Evolutionary conservation across 345 rosid genomes (phyloP), one percentile per base, ranked within the genome.

Genomic region (Hibiscus tridactylites): DNA sequence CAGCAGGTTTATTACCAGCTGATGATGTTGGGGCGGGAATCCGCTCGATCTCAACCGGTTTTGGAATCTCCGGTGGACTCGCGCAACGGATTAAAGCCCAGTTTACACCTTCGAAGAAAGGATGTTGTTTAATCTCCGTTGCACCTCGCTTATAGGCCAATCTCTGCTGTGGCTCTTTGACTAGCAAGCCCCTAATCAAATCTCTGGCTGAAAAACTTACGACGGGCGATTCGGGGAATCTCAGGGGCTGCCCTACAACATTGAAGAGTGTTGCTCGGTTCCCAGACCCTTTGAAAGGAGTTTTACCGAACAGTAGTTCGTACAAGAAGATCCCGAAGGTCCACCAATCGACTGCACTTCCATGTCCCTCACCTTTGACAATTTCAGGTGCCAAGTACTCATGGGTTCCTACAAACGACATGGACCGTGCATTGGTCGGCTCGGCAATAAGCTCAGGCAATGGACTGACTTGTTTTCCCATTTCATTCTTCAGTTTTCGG

Each of bases 331-430:
- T 39, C 44, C 44, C 44, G 9, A 39, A 39, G 44, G 44, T 39
- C 44, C 97, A 91, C 95, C 97, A 89, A 70, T 89, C 92, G 52
- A 91, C 95, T 3, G 95, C 95, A 60, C 95, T 89, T 53, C 95
- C 97, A 71, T 87, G 97, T 66, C 95, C 92, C 82, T 89, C 97
- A 49, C 92, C 94, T 75, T 88, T 88, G 79, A 88, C 88, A 58
- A 86, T 90, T 79, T 90, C 93, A 4, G 96, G 96, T 19, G 93
- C 92, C 75, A 90, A 75, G 81, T 90, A 90, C 85, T 90, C 96
- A 2, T 91, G 96, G 26, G 97, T 91, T 68, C 97, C 97, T 3
- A 91, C 97, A 65, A 88, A 91, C 2, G 94, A 91, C 97, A 91
- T 88, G 0, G 97, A 88, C 19, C 94, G 92, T 5, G 94, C 97